Percentiles rank a stretch among this genome's conserved stretches.
Evolutionary conservation across 1,284 basidiomycete species (phyloP).

Genomic region (Malassezia brasiliensis): DNA sequence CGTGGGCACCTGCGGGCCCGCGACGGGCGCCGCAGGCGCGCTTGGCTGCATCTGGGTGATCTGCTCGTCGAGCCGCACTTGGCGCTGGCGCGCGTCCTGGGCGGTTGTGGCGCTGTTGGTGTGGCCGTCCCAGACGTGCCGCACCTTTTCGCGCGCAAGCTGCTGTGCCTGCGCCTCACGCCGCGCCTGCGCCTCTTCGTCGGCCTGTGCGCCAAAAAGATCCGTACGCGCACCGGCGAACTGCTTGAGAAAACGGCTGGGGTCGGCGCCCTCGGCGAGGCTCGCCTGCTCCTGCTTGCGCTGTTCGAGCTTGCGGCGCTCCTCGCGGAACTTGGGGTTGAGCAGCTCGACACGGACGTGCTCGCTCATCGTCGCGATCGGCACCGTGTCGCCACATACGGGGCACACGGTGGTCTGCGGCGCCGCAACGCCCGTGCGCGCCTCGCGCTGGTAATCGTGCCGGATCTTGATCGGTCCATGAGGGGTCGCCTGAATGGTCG

Average conservation of each 20-base stretch:
- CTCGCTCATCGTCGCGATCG: conserved; percentile 86
- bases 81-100: conserved; percentile 25
- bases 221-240: conserved; percentile 39
- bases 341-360: conserved; percentile 97
- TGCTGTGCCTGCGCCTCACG: conserved; percentile 35
- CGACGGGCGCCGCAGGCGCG: conserved; percentile 4
- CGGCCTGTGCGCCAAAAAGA: conserved; percentile 28
- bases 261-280: conserved; percentile 40
- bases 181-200: conserved; percentile 30
- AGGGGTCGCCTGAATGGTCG: not conserved
- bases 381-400: conserved; percentile 86
- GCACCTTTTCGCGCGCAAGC: conserved; percentile 38
- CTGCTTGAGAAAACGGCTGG: conserved; percentile 32
- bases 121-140: conserved; percentile 46
- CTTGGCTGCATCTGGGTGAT: conserved; percentile 22
- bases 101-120: conserved; percentile 26
- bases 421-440: conserved; percentile 18
- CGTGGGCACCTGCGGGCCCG: conserved; percentile 6
- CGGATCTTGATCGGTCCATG: conserved; percentile 56
- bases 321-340: conserved; percentile 62
- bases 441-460: conserved; percentile 77
- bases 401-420: conserved; percentile 63
- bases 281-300: conserved; percentile 40
- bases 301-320: conserved; percentile 37
- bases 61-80: conserved; percentile 26